A percentile compares a stretch with the other conserved stretches of the same genome.
These are phyloP conservation scores for Amoebophrya sp. DNA, from an alignment of 169 alveolate species.

Conservation along the genomic window DNA sequence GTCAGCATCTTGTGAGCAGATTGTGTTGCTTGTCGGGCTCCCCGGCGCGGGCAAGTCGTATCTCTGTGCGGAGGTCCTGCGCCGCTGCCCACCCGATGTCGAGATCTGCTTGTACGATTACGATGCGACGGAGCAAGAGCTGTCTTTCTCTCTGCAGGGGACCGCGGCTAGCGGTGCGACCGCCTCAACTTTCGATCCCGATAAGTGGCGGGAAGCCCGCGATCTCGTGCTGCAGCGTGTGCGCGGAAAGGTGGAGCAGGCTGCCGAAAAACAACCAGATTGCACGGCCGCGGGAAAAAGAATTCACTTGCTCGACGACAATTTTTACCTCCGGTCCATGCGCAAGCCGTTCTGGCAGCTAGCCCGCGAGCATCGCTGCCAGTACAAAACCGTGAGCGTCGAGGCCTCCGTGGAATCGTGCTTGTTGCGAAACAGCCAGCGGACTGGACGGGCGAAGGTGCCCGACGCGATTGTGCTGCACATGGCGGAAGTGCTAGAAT, in stretches of 20 bases:
- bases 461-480: not conserved
- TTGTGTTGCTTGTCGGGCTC: not conserved
- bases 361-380: not conserved
- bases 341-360: not conserved
- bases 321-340: not conserved
- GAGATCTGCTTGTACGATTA: not conserved
- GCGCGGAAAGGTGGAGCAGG: not conserved
- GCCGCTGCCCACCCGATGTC: not conserved
- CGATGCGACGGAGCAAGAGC: not conserved
- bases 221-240: not conserved
- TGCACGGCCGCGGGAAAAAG: no score
- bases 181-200: not conserved
- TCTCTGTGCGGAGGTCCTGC: not conserved
- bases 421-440: not conserved
- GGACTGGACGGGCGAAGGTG: not conserved
- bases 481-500: not conserved
- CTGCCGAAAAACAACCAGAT: no score
- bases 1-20: no score
- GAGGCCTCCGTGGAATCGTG: not conserved
- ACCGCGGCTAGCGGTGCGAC: not conserved
- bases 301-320: not conserved
- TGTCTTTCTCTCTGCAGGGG: not conserved
- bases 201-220: not conserved
- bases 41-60: not conserved
- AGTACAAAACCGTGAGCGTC: not conserved